Base-by-base conservation (phyloP, 345 rosid genomes). In the Citrus reticulata region DNA sequence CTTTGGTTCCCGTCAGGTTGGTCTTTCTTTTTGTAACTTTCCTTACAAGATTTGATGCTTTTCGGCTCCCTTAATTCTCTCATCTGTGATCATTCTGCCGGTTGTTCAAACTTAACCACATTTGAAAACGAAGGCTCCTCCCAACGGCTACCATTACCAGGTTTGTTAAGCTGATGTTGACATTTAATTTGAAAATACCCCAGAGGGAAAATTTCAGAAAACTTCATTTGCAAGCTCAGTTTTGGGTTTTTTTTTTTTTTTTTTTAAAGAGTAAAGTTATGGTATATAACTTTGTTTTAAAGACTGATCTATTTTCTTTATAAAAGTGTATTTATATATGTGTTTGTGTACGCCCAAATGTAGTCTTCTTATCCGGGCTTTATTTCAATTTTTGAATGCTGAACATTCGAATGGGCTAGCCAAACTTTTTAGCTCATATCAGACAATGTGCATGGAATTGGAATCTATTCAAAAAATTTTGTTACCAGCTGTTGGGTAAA, bases 101-200 rank as follows among this genome's bases (percentile, higher is more conserved):
- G 87, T 90, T 79, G 90, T 67, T 87, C 80, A 77, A 83, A 37
- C 83, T 60, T 74, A 73, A 76, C 29, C 20, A 7, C 13, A 37
- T 35, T 17, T 22, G 70, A 66, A 66, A 22, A 4, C 1, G 19
- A 11, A 60, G 77, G 80, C 78, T 74, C 81, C 79, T 66, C 35
- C 64, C 17, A 74, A 73, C 83, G 68, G 51, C 80, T 39, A 24
- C 58, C 75, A 24, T 9, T 20, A 13, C 5, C 51, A 46, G 51
- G 17, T 13, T 37, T 42, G 39, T 59, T 68, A 10, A 29, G 11
- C 13, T 70, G 91, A 83, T 78, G 79, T 68, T 46, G 82, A 73
- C 72, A 63, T 20, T 51, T 72, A 0, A 42, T 76, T 86, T 83
- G 77, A 76, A 84, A 60, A 16, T 19, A 57, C 24, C 32, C 46